These are phyloP conservation scores for Microstroma glucosiphilum DNA, from an alignment of 1,284 basidiomycete genomes.

Conservation along the genomic window DNA sequence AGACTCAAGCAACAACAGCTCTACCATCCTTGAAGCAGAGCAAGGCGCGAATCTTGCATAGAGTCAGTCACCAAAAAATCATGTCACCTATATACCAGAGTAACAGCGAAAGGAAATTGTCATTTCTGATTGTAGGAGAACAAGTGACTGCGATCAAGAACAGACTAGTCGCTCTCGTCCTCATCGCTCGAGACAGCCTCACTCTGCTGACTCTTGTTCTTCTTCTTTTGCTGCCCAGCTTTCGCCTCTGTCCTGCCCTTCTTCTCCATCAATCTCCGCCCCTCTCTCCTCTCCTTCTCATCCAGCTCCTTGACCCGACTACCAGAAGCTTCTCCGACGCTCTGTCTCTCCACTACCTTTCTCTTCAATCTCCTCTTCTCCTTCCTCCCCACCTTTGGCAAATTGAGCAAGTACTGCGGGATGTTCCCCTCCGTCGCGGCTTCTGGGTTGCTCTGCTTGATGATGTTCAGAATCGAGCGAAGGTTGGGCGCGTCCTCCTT, in stretches of 20 bases:
- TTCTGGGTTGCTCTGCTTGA: slow-evolving; percentile 54
- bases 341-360: slow-evolving; percentile 61
- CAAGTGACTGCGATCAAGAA: too few species aligned
- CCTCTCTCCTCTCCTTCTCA: slow-evolving; percentile 3
- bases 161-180: neutral
- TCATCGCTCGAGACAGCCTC: neutral
- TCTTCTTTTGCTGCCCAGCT: neutral
- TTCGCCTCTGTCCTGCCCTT: slow-evolving; percentile 1
- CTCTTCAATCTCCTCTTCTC: slow-evolving; percentile 77
- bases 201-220: neutral
- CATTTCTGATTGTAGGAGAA: neutral
- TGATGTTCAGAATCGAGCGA: slow-evolving; percentile 81
- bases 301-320: slow-evolving; percentile 10
- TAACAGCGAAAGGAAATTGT: neutral
- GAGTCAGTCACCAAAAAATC: neutral
- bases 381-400: slow-evolving; percentile 78
- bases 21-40: neutral
- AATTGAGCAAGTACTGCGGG: slow-evolving; percentile 43
- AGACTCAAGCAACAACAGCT: neutral
- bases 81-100: neutral
- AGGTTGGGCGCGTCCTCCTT: slow-evolving; percentile 56
- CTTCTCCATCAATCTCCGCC: neutral
- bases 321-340: slow-evolving; percentile 36
- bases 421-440: slow-evolving; percentile 60
- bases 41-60: neutral